Evolutionary conservation across 129 eudicot species (phyloP).

Genomic region (Pseudognaphalium luteoalbum): DNA sequence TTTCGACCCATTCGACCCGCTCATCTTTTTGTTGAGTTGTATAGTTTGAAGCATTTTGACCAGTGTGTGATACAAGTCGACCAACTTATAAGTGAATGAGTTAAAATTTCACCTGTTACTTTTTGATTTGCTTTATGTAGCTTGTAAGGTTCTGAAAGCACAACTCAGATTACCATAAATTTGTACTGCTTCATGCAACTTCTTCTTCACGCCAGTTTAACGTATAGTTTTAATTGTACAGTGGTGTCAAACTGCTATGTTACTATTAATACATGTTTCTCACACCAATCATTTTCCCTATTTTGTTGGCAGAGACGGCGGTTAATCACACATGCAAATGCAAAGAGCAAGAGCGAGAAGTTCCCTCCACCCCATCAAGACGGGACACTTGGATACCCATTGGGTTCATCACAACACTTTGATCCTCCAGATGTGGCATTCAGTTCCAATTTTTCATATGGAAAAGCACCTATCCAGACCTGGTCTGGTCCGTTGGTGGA

Average conservation of each 20-base stretch:
- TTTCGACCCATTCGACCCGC: too few relatives aligned
- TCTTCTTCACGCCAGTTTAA: background rate
- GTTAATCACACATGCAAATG: slow-evolving; percentile 76
- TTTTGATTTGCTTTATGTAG: background rate
- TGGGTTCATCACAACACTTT: slow-evolving; percentile 61
- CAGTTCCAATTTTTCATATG: slow-evolving; percentile 59
- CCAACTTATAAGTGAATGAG: background rate
- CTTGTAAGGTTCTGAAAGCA: background rate
- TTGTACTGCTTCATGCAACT: background rate
- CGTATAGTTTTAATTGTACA: background rate
- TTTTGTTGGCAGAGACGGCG: slow-evolving; percentile 66
- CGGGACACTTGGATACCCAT: slow-evolving; percentile 71
- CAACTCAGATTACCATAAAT: background rate
- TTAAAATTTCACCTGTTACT: background rate
- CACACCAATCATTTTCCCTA: background rate
- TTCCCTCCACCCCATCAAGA: slow-evolving; percentile 96
- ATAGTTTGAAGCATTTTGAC: background rate
- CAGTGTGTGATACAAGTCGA: background rate
- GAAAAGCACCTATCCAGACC: slow-evolving; percentile 58
- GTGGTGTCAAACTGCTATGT: background rate
- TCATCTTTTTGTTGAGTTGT: background rate
- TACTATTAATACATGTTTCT: background rate
- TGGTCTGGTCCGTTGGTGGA: slow-evolving; percentile 87
- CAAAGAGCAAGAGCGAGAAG: slow-evolving; percentile 93
- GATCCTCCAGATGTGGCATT: slow-evolving; percentile 88